A percentile compares a stretch with the other conserved stretches of the same genome.
Evolutionary conservation across 768 basidiomycete genomes (phyloP).

Genomic region (Termitomyces sp.): DNA sequence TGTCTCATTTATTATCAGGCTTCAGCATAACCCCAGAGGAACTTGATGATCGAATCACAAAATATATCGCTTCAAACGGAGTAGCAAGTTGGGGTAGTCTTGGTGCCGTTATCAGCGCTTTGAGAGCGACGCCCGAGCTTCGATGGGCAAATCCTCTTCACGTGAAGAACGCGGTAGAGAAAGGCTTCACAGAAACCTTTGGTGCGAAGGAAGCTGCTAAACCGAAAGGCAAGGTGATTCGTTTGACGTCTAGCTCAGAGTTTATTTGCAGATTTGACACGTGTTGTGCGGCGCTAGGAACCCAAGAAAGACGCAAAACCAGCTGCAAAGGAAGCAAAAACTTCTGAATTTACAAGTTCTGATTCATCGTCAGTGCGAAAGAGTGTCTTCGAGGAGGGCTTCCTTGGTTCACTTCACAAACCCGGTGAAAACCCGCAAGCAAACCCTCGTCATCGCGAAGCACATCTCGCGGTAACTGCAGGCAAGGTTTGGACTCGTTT

Average conservation of each 20-base stretch:
- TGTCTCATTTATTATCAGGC: conserved; percentile 42
- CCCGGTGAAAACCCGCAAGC: conserved; percentile 93
- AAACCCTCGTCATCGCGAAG: conserved; percentile 69
- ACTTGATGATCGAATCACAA: conserved; percentile 50
- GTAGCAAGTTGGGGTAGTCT: conserved; percentile 75
- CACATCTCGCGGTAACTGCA: conserved; percentile 76
- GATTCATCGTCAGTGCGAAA: conserved; percentile 42
- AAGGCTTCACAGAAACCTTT: conserved; percentile 61
- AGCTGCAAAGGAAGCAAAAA: conserved; percentile 27
- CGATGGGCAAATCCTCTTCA: conserved; percentile 86
- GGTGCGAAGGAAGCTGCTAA: conserved; percentile 69
- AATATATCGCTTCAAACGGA: conserved; percentile 54
- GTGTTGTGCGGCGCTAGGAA: conserved; percentile 32
- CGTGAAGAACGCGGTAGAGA: conserved; percentile 78
- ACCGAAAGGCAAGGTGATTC: conserved; percentile 59
- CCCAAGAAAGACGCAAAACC: conserved; percentile 45
- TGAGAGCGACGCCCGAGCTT: conserved; percentile 59
- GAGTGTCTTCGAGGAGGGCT: conserved; percentile 90
- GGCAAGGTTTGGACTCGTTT: conserved; percentile 93
- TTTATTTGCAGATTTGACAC: neutral
- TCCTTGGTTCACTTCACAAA: conserved; percentile 88
- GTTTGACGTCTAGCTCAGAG: neutral
- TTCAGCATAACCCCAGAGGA: conserved; percentile 73
- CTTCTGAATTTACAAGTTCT: conserved; percentile 25
- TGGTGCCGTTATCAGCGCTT: conserved; percentile 58